Evolutionary conservation across 371 early-diverging fungal genomes (phyloP), one percentile per base, ranked within the genome.

Genomic region (Mucor saturninus): DNA sequence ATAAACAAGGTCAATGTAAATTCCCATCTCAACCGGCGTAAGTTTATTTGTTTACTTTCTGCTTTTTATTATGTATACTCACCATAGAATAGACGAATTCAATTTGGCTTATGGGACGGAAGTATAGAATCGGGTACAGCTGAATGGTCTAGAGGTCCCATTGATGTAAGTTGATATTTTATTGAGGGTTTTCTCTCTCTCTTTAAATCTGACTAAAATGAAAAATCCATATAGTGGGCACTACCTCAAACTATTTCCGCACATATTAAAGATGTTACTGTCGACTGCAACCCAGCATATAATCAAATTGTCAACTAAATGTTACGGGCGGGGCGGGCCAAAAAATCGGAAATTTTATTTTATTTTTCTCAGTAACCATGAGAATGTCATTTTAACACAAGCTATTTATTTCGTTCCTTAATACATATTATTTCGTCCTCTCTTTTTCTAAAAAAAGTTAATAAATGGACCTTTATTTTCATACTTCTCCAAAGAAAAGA

Each of bases 71-170:
- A 26, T 37, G 7, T 62, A 30, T 32, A 2, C 5, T 49, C 60
- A 2, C 72, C 21, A 21, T 1, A 21, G 21, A 21, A 63, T 62
- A 78, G 76, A 31, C 74, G 79, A 10, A 61, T 81, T 7, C 77
- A 80, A 60, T 67, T 87, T 66, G 85, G 85, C 2, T 68, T 87
- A 40, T 87, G 87, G 87, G 85, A 87, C 61, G 85, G 85, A 29
- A 76, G 76, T 38, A 65, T 48, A 38, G 71, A 72, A 42, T 52
- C 77, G 21, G 77, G 80, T 15, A 80, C 78, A 38, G 74, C 81
- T 21, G 63, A 67, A 53, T 80, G 81, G 81, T 61, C 78, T 1
- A 62, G 60, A 37, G 81, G 81, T 1, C 80, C 80, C 10, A 75
- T 80, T 53, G 74, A 76, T 46, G 80, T 80, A 74, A 68, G 70